phyloP scores from a whole-genome alignment of 169 alveolate species.

The Ichthyophthirius multifiliis region DNA sequence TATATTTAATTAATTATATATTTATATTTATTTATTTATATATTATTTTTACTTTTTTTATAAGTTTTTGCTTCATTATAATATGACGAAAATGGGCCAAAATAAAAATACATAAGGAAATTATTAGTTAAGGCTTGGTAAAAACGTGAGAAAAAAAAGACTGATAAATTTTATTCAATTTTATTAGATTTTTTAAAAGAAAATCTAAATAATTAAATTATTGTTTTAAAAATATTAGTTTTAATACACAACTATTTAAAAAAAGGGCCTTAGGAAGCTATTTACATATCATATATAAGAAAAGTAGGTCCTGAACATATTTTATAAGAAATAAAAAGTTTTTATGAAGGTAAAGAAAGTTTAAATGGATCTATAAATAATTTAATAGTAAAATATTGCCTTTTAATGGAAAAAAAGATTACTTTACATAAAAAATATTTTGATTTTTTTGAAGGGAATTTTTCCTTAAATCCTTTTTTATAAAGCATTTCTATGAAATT shows the following conservation, averaged over 20 bases:
- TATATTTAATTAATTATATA: too few species aligned
- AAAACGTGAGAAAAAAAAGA: conserved; percentile 31
- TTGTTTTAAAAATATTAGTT: conserved; percentile 15
- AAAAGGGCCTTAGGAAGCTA: conserved; percentile 44
- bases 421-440: neutral
- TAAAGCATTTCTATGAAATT: conserved; percentile 9
- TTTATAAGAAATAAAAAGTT: neutral
- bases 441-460: conserved; percentile 1
- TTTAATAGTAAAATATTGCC: neutral
- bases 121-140: conserved; percentile 35
- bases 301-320: conserved; percentile 4
- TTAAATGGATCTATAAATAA: neutral
- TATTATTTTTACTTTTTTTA: neutral
- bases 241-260: conserved; percentile 31
- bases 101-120: conserved; percentile 23
- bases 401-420: neutral
- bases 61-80: conserved; percentile 13
- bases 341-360: conserved; percentile 2
- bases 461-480: conserved; percentile 10
- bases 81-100: conserved; percentile 36
- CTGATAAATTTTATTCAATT: conserved; percentile 12
- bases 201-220: neutral
- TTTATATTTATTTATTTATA: neutral
- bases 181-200: neutral
- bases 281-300: neutral